phyloP scores from a whole-genome alignment of 371 early-diverging fungal species.

The Chytridium lagenaria region DNA sequence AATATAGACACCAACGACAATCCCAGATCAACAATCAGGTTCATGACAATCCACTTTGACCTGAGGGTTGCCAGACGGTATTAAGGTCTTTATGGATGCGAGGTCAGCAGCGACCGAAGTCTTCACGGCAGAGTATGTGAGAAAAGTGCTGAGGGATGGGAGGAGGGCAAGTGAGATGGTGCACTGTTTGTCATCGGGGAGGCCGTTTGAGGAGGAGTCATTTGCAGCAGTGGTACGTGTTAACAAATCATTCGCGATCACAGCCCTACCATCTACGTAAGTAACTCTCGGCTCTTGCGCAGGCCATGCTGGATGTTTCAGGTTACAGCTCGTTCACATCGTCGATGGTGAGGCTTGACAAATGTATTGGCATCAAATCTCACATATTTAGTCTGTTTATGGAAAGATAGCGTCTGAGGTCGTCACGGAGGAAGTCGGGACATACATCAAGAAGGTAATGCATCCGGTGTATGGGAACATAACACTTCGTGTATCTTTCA shows the following conservation, averaged over 20 bases:
- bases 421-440: conserved; percentile 5
- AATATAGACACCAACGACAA: too few relatives aligned
- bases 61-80: too few relatives aligned
- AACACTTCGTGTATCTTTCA: too few relatives aligned
- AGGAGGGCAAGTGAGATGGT: not conserved
- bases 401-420: conserved; percentile 5
- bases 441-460: conserved; percentile 3
- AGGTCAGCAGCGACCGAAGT: not conserved
- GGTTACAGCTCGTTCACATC: conserved; percentile 1
- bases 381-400: not conserved
- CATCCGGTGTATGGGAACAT: too few relatives aligned
- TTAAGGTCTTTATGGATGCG: not conserved
- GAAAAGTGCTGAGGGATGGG: not conserved
- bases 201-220: not conserved
- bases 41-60: not conserved
- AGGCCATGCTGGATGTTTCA: conserved; percentile 4
- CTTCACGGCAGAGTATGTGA: not conserved
- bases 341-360: too few relatives aligned
- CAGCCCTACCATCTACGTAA: too few relatives aligned
- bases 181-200: not conserved
- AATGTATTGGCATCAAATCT: too few relatives aligned
- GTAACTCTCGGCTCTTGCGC: too few relatives aligned
- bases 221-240: not conserved
- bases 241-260: too few relatives aligned
- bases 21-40: too few relatives aligned